Conservation (phyloP, 352 stramenopile genomes). For the Pythium grandisporangium region DNA sequence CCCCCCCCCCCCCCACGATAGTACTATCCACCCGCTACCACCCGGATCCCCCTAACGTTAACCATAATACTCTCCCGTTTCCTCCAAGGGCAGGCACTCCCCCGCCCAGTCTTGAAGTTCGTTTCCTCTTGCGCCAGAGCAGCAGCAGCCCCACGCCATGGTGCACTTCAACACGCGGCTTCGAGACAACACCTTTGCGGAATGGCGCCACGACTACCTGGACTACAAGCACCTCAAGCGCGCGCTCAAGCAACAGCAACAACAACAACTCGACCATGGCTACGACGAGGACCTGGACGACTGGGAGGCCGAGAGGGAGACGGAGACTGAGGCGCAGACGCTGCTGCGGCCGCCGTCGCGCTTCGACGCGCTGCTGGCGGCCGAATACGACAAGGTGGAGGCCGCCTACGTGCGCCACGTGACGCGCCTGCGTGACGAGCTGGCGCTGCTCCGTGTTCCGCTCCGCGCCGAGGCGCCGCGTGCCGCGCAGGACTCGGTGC, state of each 20-base stretch:
- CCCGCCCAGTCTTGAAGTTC: no score
- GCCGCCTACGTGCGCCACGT: constrained; percentile 85
- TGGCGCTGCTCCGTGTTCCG: constrained; percentile 76
- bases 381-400: constrained; percentile 88
- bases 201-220: constrained; percentile 86
- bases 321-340: constrained; percentile 20
- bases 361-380: constrained; percentile 80
- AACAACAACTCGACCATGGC: constrained; percentile 18
- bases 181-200: constrained; percentile 77
- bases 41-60: no score
- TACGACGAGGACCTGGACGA: constrained; percentile 2
- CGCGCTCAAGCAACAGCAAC: constrained; percentile 54
- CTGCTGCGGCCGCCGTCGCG: constrained; percentile 19
- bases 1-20: no score
- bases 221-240: constrained; percentile 87
- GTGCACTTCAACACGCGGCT: constrained; percentile 71
- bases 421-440: constrained; percentile 70
- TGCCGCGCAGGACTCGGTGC: constrained; percentile 83
- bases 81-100: neutral
- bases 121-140: no score
- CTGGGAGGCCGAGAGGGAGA: neutral
- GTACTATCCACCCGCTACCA: no score
- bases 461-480: constrained; percentile 45
- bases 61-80: no score
- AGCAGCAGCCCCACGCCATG: constrained; percentile 35